Base-by-base conservation (phyloP, 805 yeast species). In the Priceomyces medius region DNA sequence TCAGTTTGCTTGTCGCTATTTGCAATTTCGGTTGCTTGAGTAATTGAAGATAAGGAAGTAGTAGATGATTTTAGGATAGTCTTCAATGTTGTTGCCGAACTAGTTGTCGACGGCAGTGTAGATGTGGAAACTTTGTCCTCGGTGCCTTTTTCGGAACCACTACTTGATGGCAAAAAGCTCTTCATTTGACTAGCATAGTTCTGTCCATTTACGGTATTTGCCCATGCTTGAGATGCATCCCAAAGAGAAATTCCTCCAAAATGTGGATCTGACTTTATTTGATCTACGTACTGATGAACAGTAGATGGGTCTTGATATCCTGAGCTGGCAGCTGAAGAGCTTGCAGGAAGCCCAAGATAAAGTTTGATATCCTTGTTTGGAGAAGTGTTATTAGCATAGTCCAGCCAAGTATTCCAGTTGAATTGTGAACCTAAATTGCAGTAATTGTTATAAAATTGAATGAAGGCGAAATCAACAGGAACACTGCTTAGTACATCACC, bases 371-470 rank as follows among this genome's bases (percentile, higher is more conserved):
- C 65, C 39, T 69, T 66, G 68, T 89, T 89, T 47, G 85, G 84
- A 18, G 71, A 54, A 37, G 61, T 64, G 14, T 45, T 43, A 12
- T n/a, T 17, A 16, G 91, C 93, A 57, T 59, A 86, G 21, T 73
- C 61, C 21, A 72, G 68, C 96, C 96, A 88, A 14, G 86, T 76
- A 47, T 81, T 83, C 71, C 74, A 74, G 62, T 75, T 75, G 73
- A 88, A 89, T 20, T 37, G 14, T 29, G 70, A 73, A 13, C 47
- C 53, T 43, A 81, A 68, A 36, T 75, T 65, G 63, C 95, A 86
- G 58, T 83, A 76, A 66, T 89, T 89, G 76, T 89, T 88, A 76
- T 88, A 88, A 67, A 88, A 89, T 66, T 88, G 96, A 49, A 89
- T 74, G 58, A 86, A 88, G 3, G 88, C 86, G 61, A 81, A 87